A percentile compares a stretch with the other conserved stretches of the same genome.
phyloP scores from a whole-genome alignment of 345 rosid genomes.

The Eucalyptus viminalis region DNA sequence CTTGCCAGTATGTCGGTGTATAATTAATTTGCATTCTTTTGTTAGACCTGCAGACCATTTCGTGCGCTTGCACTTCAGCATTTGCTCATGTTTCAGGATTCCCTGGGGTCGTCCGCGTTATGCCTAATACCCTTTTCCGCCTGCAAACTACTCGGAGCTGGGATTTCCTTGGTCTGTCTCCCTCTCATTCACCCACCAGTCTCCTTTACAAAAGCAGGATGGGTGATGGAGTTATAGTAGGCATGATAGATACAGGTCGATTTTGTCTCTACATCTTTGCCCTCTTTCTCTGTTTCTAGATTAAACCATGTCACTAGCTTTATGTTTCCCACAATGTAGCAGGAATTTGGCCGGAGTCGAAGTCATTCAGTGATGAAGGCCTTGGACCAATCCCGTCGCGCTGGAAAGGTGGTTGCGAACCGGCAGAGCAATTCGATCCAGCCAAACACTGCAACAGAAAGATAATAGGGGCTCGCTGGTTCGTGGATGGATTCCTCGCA shows the following conservation, averaged over 20 bases:
- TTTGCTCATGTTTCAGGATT: conserved; percentile 12
- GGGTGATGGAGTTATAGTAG: conserved; percentile 66
- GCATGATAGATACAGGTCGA: conserved; percentile 51
- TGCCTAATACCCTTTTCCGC: conserved; percentile 38
- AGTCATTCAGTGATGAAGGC: conserved; percentile 30
- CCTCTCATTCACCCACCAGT: conserved; percentile 19
- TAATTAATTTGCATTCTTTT: not conserved
- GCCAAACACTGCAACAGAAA: conserved; percentile 30
- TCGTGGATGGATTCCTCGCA: conserved; percentile 12
- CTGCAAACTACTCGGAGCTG: conserved; percentile 54
- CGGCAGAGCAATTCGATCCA: conserved; percentile 13
- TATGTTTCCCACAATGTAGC: not conserved
- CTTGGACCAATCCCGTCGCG: conserved; percentile 26
- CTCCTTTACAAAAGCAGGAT: conserved; percentile 26
- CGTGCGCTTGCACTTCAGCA: not conserved
- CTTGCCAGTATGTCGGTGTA: conserved; percentile 19
- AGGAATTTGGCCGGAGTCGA: conserved; percentile 41
- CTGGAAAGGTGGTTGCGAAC: conserved; percentile 43
- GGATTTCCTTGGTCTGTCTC: conserved; percentile 51
- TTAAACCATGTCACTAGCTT: not conserved
- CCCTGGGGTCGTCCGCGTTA: conserved; percentile 42
- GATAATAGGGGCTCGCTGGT: conserved; percentile 43
- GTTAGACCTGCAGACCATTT: not conserved
- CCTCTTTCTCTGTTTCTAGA: not conserved
- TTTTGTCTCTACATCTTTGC: not conserved